Evolutionary conservation across 106 monocot species (phyloP).

Genomic region (Hemerocallis citrina): DNA sequence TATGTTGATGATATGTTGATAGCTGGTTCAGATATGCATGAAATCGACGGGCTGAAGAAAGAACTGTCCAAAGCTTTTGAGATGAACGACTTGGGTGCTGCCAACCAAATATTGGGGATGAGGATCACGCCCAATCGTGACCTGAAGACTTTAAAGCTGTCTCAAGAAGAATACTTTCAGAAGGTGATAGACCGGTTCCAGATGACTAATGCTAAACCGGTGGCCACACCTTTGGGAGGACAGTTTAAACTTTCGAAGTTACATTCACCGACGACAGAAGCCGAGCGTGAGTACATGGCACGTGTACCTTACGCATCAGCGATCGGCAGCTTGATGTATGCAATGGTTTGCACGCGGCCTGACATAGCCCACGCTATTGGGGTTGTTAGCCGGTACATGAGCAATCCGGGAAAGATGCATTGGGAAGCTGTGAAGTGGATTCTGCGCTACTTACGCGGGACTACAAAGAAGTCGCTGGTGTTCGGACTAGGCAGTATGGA

Average conservation of each 20-base stretch:
- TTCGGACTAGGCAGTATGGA: neutral
- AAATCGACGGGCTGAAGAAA: neutral
- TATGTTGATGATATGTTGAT: slow-evolving; percentile 1
- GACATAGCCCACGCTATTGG: neutral
- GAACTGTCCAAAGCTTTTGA: neutral
- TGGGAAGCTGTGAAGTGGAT: neutral
- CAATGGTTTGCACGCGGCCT: neutral
- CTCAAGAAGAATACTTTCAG: neutral
- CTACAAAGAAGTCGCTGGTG: too few relatives aligned
- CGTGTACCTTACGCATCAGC: neutral
- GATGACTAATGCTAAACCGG: neutral
- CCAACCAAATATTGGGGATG: neutral
- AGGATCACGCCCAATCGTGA: neutral
- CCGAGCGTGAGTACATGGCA: neutral
- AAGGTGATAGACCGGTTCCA: neutral
- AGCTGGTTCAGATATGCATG: neutral
- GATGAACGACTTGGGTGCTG: neutral
- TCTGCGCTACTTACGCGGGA: neutral
- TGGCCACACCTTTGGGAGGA: neutral
- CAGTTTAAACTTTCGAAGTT: neutral
- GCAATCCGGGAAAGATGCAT: neutral
- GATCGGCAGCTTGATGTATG: neutral
- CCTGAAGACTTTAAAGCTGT: neutral
- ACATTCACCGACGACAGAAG: neutral
- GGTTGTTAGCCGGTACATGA: neutral